Conservation (phyloP, 768 basidiomycete species). For the Termitomyces eurrhizus region DNA sequence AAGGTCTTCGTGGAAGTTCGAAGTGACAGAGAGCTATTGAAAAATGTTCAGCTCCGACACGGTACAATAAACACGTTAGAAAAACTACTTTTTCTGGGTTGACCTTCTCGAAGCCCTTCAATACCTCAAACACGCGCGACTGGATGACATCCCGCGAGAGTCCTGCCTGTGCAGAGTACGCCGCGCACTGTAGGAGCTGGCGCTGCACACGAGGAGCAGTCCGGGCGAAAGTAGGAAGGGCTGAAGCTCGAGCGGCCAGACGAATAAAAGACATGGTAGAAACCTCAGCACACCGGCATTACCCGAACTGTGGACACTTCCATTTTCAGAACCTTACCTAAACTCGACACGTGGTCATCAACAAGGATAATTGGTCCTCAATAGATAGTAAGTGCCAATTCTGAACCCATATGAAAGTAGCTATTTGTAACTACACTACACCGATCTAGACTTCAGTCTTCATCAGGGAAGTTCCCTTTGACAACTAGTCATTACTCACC, state of each 20-base stretch:
- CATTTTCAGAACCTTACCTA: background rate
- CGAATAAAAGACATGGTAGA: conserved; percentile 53
- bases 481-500: too few relatives aligned
- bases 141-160: conserved; percentile 68
- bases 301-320: background rate
- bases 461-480: too few relatives aligned
- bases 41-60: background rate
- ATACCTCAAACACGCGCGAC: conserved; percentile 72
- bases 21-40: conserved; percentile 22
- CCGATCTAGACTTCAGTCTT: too few relatives aligned
- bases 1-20: conserved; percentile 73
- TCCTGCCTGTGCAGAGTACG: conserved; percentile 64
- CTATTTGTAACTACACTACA: too few relatives aligned
- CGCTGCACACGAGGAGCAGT: conserved; percentile 29
- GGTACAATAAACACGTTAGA: background rate
- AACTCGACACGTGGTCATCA: background rate
- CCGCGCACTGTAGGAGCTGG: conserved; percentile 39
- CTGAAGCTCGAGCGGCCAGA: conserved; percentile 41
- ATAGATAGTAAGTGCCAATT: too few relatives aligned
- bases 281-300: conserved; percentile 15
- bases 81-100: conserved; percentile 60
- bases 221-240: conserved; percentile 39
- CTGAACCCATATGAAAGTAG: too few relatives aligned
- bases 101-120: conserved; percentile 90
- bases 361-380: too few relatives aligned